Conservation (phyloP, 176 grass and related monocot species). For the Thinopyrum elongatum region DNA sequence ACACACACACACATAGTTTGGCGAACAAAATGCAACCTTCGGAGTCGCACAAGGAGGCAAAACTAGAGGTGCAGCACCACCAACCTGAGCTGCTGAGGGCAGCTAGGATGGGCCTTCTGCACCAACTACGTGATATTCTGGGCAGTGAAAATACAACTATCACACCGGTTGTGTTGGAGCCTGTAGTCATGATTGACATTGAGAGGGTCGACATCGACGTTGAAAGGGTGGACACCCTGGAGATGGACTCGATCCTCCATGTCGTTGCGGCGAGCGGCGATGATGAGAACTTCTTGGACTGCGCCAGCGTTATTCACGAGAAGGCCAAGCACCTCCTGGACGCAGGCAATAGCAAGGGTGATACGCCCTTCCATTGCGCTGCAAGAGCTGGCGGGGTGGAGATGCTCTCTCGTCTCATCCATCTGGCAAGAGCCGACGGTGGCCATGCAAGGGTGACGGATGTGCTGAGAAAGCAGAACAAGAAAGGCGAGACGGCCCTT, state of each 20-base stretch:
- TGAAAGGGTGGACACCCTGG: neutral
- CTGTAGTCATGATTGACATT: neutral
- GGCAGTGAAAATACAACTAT: neutral
- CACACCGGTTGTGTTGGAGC: neutral
- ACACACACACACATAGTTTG: neutral
- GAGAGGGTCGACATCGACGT: neutral
- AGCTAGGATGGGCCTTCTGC: neutral
- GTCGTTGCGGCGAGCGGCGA: neutral
- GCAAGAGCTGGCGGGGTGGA: neutral
- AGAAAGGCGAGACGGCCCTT: neutral
- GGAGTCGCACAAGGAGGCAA: neutral
- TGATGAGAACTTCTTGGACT: neutral
- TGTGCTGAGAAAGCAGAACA: neutral
- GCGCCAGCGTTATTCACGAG: neutral
- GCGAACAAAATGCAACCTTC: neutral
- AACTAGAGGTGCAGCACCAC: neutral
- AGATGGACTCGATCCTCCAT: neutral
- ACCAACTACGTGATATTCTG: neutral
- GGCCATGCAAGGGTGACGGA: neutral
- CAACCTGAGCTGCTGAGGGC: conserved; percentile 17
- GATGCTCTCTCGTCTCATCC: neutral
- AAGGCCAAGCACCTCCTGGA: neutral
- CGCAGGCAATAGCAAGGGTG: neutral
- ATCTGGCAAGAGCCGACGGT: neutral
- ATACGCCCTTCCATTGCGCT: conserved; percentile 11